Base-by-base conservation (phyloP, 1,139 yeast genomes). In the Yamadazyma blattariae region DNA sequence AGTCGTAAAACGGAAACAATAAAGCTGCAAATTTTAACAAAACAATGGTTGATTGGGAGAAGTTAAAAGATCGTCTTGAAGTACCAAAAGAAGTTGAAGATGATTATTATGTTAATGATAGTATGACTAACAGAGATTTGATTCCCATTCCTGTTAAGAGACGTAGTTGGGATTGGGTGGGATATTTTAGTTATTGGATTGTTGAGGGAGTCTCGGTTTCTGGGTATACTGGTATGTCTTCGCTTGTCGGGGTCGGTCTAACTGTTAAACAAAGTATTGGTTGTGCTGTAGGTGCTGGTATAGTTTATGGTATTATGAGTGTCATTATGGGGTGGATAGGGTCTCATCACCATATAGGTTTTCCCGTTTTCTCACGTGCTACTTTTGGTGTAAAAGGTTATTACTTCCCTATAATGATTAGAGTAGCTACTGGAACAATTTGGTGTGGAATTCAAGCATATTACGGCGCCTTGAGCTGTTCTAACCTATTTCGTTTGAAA, bases 401-500 rank as follows among this genome's bases (percentile, higher is more conserved):
- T 11, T 34, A 34, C 26, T 48, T 51, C 32, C 46, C 44, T 16
- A 41, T 51, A 17, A 29, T 49, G 3, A 41, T 52, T 13, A 27
- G 29, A 22, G 11, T 11, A 10, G 21, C 13, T 14, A 17, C 20
- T 26, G 20, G 11, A 10, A 17, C 14, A 14, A 26, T 17, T 26
- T 26, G n/a, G 28, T 44, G 39, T 35, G 51, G 53, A 15, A 51
- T 49, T 21, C 57, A 52, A 34, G 19, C 45, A 21, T 52, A 48
- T 36, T 50, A 40, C 25, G 55, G 51, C 24, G n/a, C n/a, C n/a
- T n/a, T n/a, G n/a, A n/a, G n/a, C n/a, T n/a, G n/a, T n/a, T n/a
- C n/a, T n/a, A n/a, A n/a, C n/a, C n/a, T n/a, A n/a, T n/a, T n/a
- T n/a, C n/a, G n/a, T n/a, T n/a, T n/a, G n/a, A n/a, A n/a, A n/a